A percentile compares a stretch with the other conserved stretches of the same genome.
phyloP scores from a whole-genome alignment of 75 land plant species.

The Selaginella tamariscina region DNA sequence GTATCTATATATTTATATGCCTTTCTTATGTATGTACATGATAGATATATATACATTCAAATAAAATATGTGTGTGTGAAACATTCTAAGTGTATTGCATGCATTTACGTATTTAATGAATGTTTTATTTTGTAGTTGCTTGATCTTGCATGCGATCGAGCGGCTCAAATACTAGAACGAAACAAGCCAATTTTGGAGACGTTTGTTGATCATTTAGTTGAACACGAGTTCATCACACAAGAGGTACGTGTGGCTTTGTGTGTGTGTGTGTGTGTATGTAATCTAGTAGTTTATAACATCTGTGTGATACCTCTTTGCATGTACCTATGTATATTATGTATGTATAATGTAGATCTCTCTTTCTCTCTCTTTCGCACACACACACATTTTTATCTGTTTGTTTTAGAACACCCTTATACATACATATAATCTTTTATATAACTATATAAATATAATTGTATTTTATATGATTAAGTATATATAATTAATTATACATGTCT shows the following conservation, averaged over 20 bases:
- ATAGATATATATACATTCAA: not conserved
- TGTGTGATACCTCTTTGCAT: not conserved
- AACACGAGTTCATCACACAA: conserved; percentile 4
- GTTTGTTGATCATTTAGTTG: conserved; percentile 61
- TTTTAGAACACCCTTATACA: no score
- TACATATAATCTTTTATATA: no score
- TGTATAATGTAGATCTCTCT: not conserved
- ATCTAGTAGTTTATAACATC: not conserved
- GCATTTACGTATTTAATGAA: not conserved
- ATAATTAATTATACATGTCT: no score
- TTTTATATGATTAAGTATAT: no score
- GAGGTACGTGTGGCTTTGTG: not conserved
- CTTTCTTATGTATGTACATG: not conserved
- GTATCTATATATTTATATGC: not conserved
- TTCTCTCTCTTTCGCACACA: not conserved
- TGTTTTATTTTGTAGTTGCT: conserved; percentile 33
- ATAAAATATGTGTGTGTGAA: not conserved
- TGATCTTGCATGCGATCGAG: conserved; percentile 58
- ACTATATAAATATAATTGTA: no score
- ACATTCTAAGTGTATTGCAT: not conserved
- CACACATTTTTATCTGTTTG: no score
- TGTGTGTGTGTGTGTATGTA: no score
- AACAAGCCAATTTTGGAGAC: conserved; percentile 48
- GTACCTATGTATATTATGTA: not conserved
- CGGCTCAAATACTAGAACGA: conserved; percentile 50